phyloP scores from a whole-genome alignment of 331 rosid species.

The Dryas integrifolia region DNA sequence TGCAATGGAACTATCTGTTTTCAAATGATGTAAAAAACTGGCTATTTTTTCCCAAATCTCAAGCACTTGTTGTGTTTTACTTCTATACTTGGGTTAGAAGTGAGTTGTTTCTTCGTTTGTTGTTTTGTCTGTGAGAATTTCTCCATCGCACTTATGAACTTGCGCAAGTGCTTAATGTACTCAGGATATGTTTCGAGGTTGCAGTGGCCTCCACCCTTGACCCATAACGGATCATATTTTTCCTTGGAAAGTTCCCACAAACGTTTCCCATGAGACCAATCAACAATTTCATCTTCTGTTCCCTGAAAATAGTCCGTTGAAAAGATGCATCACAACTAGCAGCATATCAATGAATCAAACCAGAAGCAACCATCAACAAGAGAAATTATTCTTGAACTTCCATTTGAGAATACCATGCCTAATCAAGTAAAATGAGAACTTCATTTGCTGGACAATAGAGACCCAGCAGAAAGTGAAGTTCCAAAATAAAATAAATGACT shows the following conservation, averaged over 20 bases:
- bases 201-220: slow-evolving; percentile 95
- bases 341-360: slow-evolving; percentile 7
- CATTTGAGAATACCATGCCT: no score
- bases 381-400: neutral
- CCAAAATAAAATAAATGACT: neutral
- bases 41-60: slow-evolving; percentile 67
- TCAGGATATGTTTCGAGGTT: slow-evolving; percentile 86
- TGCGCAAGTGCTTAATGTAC: slow-evolving; percentile 80
- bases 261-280: slow-evolving; percentile 85
- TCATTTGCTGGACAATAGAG: neutral
- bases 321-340: slow-evolving; percentile 20
- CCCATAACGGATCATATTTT: slow-evolving; percentile 88
- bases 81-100: slow-evolving; percentile 69
- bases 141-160: slow-evolving; percentile 80
- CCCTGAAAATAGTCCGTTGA: slow-evolving; percentile 58
- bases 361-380: neutral
- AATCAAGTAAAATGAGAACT: neutral
- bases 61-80: slow-evolving; percentile 76
- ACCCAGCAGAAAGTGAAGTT: neutral
- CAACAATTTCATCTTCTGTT: slow-evolving; percentile 84
- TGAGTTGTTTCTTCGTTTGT: slow-evolving; percentile 46
- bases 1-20: slow-evolving; percentile 26
- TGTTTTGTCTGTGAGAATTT: slow-evolving; percentile 45
- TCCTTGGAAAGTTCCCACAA: slow-evolving; percentile 91
- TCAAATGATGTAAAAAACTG: slow-evolving; percentile 21